phyloP scores from a whole-genome alignment of 2,329 filamentous ascomycete species.

The Epichloe uncinata region DNA sequence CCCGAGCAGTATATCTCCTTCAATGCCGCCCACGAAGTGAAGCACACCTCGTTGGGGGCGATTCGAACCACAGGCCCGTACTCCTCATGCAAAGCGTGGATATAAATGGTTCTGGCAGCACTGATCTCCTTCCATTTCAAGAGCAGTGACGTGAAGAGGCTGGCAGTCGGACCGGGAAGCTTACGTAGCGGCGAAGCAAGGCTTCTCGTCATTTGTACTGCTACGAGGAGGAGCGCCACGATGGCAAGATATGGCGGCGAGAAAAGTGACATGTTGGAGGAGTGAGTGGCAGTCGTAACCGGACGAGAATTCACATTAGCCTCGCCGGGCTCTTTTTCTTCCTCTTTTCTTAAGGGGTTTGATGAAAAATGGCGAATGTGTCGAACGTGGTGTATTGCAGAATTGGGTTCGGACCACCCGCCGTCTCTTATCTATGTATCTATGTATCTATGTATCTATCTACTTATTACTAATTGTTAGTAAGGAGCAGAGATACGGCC shows the following conservation, averaged over 20 bases:
- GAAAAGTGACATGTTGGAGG: constrained; percentile 13
- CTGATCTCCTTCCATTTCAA: constrained; percentile 45
- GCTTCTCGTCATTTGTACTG: constrained; percentile 14
- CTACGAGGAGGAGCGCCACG: constrained; percentile 13
- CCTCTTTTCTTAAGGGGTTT: too few relatives aligned
- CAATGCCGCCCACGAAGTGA: constrained; percentile 22
- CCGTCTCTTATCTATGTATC: too few relatives aligned
- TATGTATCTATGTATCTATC: too few relatives aligned
- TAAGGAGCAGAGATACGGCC: too few relatives aligned
- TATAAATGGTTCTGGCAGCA: constrained; percentile 37
- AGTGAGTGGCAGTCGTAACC: background rate
- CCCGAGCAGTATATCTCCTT: constrained; percentile 41
- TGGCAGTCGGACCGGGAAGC: constrained; percentile 35
- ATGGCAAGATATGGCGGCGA: constrained; percentile 14
- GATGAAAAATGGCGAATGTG: too few relatives aligned
- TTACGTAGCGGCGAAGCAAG: constrained; percentile 21
- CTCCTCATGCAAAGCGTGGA: constrained; percentile 34
- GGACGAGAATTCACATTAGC: background rate
- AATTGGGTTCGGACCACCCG: too few relatives aligned
- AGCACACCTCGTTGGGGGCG: constrained; percentile 33
- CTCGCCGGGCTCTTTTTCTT: too few relatives aligned
- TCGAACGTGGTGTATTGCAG: too few relatives aligned
- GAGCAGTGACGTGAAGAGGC: constrained; percentile 35
- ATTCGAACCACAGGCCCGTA: constrained; percentile 34
- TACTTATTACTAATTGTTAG: too few relatives aligned